These are phyloP conservation scores for Aureobasidium namibiae DNA, from an alignment of 2,329 filamentous ascomycete genomes.

Conservation along the genomic window DNA sequence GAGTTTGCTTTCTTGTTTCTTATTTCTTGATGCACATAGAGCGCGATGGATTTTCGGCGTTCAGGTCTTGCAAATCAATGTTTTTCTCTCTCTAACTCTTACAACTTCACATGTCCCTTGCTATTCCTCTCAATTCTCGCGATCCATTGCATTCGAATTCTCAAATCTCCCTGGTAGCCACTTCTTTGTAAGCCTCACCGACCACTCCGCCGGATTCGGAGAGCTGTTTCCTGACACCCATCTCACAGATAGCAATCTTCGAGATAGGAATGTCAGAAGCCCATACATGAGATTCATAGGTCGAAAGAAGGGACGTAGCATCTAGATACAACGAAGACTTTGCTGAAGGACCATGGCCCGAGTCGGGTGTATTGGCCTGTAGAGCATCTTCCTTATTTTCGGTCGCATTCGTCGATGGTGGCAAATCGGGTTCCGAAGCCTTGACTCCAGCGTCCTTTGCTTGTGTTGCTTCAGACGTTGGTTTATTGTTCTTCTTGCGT, in stretches of 20 bases:
- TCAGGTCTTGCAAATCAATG: not conserved
- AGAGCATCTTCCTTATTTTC: not conserved
- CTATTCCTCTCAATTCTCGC: no score
- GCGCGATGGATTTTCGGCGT: not conserved
- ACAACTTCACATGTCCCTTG: no score
- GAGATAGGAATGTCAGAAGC: conserved; percentile 60
- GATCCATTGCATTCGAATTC: no score
- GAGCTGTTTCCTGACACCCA: conserved; percentile 68
- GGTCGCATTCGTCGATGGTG: not conserved
- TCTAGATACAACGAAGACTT: conserved; percentile 34
- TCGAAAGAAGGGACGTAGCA: conserved; percentile 35
- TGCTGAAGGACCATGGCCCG: conserved; percentile 26
- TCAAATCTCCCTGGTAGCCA: conserved; percentile 24
- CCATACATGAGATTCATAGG: conserved; percentile 62
- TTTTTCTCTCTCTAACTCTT: not conserved
- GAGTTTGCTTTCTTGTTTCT: not conserved
- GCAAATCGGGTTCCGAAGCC: not conserved
- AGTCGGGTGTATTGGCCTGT: conserved; percentile 15
- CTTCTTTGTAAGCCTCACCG: conserved; percentile 45
- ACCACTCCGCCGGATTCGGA: conserved; percentile 40
- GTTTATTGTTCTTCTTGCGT: conserved; percentile 3
- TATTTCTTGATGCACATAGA: not conserved
- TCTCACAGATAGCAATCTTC: conserved; percentile 69
- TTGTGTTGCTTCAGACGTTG: not conserved
- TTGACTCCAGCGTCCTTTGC: not conserved